Evolutionary conservation across 257 asterid genomes (phyloP).

Genomic region (Gardenia jasminoides): DNA sequence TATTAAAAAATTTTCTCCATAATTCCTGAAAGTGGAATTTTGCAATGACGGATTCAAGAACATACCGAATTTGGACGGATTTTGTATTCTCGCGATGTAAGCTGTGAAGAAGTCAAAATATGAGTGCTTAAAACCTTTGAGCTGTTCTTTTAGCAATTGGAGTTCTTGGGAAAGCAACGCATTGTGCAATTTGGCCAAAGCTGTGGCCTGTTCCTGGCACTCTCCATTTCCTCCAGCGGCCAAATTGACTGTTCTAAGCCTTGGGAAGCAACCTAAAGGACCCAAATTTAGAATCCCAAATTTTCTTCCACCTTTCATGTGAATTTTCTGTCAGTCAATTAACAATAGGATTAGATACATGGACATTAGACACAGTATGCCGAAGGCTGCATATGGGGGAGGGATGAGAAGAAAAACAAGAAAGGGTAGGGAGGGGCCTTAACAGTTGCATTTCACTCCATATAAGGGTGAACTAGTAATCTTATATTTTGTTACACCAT

Average conservation of each 20-base stretch:
- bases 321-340: conserved; percentile 13
- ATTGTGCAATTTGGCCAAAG: conserved; percentile 15
- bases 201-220: conserved; percentile 9
- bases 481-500: no score
- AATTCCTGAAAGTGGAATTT: neutral
- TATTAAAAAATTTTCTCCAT: no score
- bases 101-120: neutral
- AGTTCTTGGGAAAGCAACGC: neutral
- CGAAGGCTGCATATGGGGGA: no score
- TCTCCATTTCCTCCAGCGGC: conserved; percentile 3
- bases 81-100: neutral
- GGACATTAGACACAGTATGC: no score
- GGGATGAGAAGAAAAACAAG: no score
- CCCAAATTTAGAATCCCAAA: conserved; percentile 16
- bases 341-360: no score
- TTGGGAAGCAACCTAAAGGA: conserved; percentile 18
- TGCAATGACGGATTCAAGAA: neutral
- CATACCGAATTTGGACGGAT: conserved; percentile 17
- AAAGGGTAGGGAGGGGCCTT: no score
- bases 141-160: conserved; percentile 1
- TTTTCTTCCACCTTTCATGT: conserved; percentile 27
- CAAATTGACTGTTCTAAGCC: neutral
- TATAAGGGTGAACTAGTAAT: no score
- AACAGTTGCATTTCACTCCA: no score
- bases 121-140: conserved; percentile 10